Base-by-base conservation (phyloP, 371 early-diverging fungal genomes). In the Lichtheimia corymbifera region DNA sequence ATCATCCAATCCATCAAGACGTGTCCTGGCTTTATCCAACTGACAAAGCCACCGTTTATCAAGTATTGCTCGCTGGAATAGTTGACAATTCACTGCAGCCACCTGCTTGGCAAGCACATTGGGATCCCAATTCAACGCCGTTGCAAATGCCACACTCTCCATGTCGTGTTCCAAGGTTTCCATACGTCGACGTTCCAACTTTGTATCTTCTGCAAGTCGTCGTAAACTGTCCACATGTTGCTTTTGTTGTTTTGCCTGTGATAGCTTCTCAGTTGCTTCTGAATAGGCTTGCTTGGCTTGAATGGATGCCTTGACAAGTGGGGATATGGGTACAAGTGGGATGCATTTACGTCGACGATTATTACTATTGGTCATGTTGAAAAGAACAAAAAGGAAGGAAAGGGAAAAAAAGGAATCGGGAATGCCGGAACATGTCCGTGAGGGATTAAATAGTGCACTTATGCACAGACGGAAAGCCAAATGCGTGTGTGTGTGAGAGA, bases 81-180 rank as follows among this genome's bases (percentile, higher is more conserved):
- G 69, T 28, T 65, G 71, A 14, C 74, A 70, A 55, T 88, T 77
- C 50, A 89, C 72, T 40, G 79, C 73, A 14, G 88, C 83, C 22
- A 88, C 72, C 53, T 89, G 87, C 45, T 70, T 67, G 2, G 90
- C 88, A 7, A 89, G 64, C 2, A 67, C 60, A 42, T 87, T 83
- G 0, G 77, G 70, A 42, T 80, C 75, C 77, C 86, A 84, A 0
- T 80, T 62, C 11, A 70, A 62, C 11, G 84, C 54, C 2, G 74
- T 72, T 0, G 66, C 67, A 15, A 61, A 40, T 28, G 79, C 80
- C 15, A 88, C 78, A 0, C 74, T 67, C 53, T 85, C 76, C 18
- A 84, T 80, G 41, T 77, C 73, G 14, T 53, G 67, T 24, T 72
- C 71, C 7, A 86, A 64, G 6, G 73, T 63, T 47, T 87, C 85